These are phyloP conservation scores for Arctium lappa DNA, from an alignment of 129 eudicot genomes.

Conservation along the genomic window DNA sequence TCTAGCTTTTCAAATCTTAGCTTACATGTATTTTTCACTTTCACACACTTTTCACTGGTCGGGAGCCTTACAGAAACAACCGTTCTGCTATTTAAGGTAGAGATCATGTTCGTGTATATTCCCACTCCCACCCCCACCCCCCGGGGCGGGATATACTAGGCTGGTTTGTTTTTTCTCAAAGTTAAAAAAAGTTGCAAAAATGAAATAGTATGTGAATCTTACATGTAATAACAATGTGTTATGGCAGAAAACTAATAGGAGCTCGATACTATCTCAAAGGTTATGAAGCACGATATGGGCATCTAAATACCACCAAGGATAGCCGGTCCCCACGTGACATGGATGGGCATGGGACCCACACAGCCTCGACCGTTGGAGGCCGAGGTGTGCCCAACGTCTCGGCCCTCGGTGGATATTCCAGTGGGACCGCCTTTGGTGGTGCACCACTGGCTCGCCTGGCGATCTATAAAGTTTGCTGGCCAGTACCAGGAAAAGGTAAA, in stretches of 20 bases:
- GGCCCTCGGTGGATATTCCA: slow-evolving; percentile 71
- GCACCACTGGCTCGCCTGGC: slow-evolving; percentile 81
- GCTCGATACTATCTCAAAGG: slow-evolving; percentile 85
- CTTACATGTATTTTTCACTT: no score
- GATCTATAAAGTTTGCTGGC: slow-evolving; percentile 91
- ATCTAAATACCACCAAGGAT: slow-evolving; percentile 55
- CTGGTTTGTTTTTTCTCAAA: neutral
- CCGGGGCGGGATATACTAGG: neutral
- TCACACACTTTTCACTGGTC: no score
- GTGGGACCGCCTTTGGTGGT: slow-evolving; percentile 92
- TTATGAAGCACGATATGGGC: slow-evolving; percentile 62
- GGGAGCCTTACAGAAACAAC: no score
- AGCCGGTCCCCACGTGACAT: slow-evolving; percentile 81
- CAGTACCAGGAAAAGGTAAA: slow-evolving; percentile 60
- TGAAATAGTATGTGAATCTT: neutral
- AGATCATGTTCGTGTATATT: no score
- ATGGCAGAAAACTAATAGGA: slow-evolving; percentile 79
- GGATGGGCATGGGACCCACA: slow-evolving; percentile 98
- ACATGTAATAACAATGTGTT: slow-evolving; percentile 14
- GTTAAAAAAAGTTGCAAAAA: no score
- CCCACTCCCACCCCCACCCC: no score
- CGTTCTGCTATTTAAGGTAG: no score
- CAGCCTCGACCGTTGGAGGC: slow-evolving; percentile 84
- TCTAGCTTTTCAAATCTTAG: no score
- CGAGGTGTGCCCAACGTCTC: slow-evolving; percentile 49